Base-by-base conservation (phyloP, 192 early-diverging fungal species). In the Coemansia sp. region DNA sequence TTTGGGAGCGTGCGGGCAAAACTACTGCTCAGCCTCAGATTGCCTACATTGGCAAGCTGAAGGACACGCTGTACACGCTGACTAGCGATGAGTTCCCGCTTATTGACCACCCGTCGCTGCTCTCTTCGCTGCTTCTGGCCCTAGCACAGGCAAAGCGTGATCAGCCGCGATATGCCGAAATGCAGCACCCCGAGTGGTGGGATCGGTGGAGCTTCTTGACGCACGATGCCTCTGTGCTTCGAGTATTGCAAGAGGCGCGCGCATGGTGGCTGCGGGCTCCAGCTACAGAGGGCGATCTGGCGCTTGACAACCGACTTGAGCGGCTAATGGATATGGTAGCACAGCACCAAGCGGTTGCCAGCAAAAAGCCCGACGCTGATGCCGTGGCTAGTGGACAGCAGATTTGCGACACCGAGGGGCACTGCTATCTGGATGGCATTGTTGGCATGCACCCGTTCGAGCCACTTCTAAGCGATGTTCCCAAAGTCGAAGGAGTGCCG, bases 21-120 rank as follows among this genome's bases (percentile, higher is more conserved):
- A 35, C 60, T 39, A 58, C 55, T 3, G 11, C 65, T 0, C 58
- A 61, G 36, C 67, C 80, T 8, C 73, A 71, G 59, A 58, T 74
- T 5, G 88, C 90, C 5, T 92, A 88, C 63, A 84, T 94, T 7
- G 89, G 90, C 21, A 61, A 70, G 21, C 69, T 87, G 26, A 73
- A 86, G 23, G 89, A 88, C 63, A 87, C 79, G 21, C 83, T 91
- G 11, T 94, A 89, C 79, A 77, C 88, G 16, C 74, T 94, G 33
- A 88, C 90, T 0, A 60, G 74, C 18, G 83, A 90, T 28, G 86
- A 89, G 63, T 91, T 88, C 45, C 89, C 89, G 10, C 63, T 89
- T n/a, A 74, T 86, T 10, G 78, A 81, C 63, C 66, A 71, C 37
- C 68, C 67, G 34, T 57, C 78, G 26, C 63, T 81, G 48, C 71